Evolutionary conservation across 139 green algal species (phyloP).

Genomic region (Chlamydomonas asymmetrica): DNA sequence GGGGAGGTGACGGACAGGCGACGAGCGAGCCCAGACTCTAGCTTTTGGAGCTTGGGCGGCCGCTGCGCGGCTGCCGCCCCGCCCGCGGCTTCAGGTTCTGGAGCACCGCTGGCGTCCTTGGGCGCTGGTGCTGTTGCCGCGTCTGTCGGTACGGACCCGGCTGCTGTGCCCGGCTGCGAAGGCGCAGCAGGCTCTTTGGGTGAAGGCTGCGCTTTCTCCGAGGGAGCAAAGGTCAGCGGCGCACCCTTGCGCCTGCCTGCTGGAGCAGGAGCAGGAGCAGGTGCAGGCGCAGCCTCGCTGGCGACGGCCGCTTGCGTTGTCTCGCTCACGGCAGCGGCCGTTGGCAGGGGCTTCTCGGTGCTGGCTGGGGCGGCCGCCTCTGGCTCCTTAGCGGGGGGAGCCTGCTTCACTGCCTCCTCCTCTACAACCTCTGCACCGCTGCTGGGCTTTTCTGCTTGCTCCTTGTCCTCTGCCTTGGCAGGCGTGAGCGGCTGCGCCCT

Average conservation of each 20-base stretch:
- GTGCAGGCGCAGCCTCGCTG: background rate
- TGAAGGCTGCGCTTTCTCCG: background rate
- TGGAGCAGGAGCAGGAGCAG: background rate
- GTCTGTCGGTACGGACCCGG: background rate
- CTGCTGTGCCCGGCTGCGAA: background rate
- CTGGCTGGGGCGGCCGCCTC: background rate
- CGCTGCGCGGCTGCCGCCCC: no score
- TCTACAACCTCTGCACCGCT: background rate
- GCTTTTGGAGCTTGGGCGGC: conserved; percentile 21
- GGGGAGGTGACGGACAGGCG: no score
- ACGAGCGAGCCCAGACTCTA: no score
- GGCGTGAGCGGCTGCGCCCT: no score
- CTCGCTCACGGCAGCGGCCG: background rate
- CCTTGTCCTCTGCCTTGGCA: background rate
- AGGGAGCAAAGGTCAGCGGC: background rate
- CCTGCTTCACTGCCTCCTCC: background rate
- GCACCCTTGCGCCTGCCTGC: background rate
- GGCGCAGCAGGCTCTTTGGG: background rate
- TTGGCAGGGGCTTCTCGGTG: background rate
- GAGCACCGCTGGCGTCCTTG: no score
- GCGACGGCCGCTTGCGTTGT: background rate
- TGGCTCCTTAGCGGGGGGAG: background rate
- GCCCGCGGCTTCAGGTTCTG: no score
- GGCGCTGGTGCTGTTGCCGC: no score
- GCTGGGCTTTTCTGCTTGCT: background rate